A percentile compares a stretch with the other conserved stretches of the same genome.
Evolutionary conservation across 352 stramenopile genomes (phyloP).

Genomic region (Blastocystis hominis): DNA sequence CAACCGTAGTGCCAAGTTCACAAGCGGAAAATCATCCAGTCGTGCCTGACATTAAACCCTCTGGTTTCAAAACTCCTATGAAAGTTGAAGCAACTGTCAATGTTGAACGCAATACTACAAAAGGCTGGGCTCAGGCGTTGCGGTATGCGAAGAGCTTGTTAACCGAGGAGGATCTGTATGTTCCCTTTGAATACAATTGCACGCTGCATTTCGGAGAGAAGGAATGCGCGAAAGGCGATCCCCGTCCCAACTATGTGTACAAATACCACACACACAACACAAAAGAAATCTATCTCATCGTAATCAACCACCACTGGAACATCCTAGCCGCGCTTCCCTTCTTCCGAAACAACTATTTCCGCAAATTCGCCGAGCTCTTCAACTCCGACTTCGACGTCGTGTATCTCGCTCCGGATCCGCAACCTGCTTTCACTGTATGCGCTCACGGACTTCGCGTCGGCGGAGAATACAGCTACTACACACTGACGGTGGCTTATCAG

Average conservation of each 20-base stretch:
- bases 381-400: slow-evolving; percentile 6
- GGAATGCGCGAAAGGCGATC: not conserved
- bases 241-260: not conserved
- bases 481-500: not conserved
- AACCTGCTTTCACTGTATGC: not conserved
- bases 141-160: too few relatives aligned
- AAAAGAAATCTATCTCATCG: not conserved
- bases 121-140: too few relatives aligned
- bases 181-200: not conserved
- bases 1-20: too few relatives aligned
- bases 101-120: too few relatives aligned
- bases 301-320: slow-evolving; percentile 37
- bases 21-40: too few relatives aligned
- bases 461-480: slow-evolving; percentile 46
- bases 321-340: not conserved
- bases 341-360: not conserved
- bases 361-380: not conserved
- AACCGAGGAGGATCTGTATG: not conserved
- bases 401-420: not conserved
- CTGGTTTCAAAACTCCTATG: too few relatives aligned
- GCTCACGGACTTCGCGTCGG: not conserved
- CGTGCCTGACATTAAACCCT: too few relatives aligned
- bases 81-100: too few relatives aligned
- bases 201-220: not conserved
- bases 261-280: not conserved